Percentiles rank a stretch among this genome's conserved stretches.
These are phyloP conservation scores for Solanum okadae DNA, from an alignment of 257 asterid species.

Conservation along the genomic window DNA sequence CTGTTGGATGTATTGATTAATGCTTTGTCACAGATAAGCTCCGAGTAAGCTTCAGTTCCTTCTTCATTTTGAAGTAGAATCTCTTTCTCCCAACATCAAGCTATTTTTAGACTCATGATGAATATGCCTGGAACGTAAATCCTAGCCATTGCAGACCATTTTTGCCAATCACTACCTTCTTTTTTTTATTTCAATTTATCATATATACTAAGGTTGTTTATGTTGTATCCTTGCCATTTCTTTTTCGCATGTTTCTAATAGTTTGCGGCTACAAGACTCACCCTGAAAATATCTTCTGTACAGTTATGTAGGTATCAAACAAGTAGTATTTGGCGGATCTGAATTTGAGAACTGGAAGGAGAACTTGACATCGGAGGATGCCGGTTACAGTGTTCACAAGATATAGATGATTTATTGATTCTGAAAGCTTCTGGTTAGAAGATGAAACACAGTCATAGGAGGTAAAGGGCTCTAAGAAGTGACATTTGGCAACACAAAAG, in stretches of 20 bases:
- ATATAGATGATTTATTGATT: slow-evolving; percentile 35
- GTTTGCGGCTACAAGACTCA: neutral
- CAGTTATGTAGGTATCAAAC: slow-evolving; percentile 86
- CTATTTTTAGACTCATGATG: neutral
- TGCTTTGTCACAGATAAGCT: slow-evolving; percentile 79
- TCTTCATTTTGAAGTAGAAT: neutral
- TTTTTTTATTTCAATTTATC: neutral
- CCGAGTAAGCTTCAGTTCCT: slow-evolving; percentile 53
- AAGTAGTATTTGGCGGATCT: slow-evolving; percentile 82
- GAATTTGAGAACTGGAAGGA: slow-evolving; percentile 79
- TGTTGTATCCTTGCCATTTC: neutral
- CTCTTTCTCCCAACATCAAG: neutral
- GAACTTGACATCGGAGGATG: slow-evolving; percentile 65
- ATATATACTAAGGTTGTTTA: neutral
- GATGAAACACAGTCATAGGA: neutral
- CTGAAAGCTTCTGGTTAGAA: neutral
- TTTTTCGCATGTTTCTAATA: neutral
- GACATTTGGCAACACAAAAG: neutral
- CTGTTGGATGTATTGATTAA: slow-evolving; percentile 78
- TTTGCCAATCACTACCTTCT: neutral
- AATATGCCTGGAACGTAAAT: neutral
- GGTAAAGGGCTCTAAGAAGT: neutral
- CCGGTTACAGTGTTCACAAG: slow-evolving; percentile 67
- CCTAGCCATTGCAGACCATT: neutral
- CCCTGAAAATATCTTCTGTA: neutral